These are phyloP conservation scores for Penicillium brevicompactum DNA, from an alignment of 2,329 filamentous ascomycete species.

Conservation along the genomic window DNA sequence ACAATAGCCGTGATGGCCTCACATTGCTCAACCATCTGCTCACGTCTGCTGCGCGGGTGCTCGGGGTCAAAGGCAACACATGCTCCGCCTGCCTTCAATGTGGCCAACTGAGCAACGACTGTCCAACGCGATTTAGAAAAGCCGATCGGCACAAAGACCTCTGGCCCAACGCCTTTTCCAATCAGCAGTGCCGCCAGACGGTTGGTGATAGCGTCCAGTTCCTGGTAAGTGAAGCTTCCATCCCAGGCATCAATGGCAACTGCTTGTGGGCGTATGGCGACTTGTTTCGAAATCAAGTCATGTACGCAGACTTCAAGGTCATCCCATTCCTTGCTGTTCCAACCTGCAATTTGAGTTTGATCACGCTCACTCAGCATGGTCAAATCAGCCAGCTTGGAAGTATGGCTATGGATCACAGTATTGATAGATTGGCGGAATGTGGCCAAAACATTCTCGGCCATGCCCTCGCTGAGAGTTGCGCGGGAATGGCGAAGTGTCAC, in stretches of 20 bases:
- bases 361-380: too few species aligned
- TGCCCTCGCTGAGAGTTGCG: too few species aligned
- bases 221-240: background rate
- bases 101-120: background rate
- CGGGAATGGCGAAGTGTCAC: too few species aligned
- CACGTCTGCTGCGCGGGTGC: background rate
- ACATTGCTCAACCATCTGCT: background rate
- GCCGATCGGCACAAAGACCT: background rate
- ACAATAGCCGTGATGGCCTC: too few species aligned
- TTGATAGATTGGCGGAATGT: too few species aligned
- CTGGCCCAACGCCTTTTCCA: background rate
- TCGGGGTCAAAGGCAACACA: background rate
- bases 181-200: background rate
- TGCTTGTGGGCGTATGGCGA: background rate
- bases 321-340: too few species aligned
- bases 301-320: background rate
- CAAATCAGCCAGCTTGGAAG: too few species aligned
- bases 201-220: background rate
- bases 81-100: background rate
- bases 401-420: too few species aligned
- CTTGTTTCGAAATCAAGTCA: background rate
- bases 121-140: constrained; percentile 1
- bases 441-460: too few species aligned
- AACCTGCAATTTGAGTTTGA: too few species aligned
- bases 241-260: background rate